Evolutionary conservation across 2,329 filamentous ascomycete genomes (phyloP), one percentile per base, ranked within the genome.

Genomic region (Sarocladium kiliense): DNA sequence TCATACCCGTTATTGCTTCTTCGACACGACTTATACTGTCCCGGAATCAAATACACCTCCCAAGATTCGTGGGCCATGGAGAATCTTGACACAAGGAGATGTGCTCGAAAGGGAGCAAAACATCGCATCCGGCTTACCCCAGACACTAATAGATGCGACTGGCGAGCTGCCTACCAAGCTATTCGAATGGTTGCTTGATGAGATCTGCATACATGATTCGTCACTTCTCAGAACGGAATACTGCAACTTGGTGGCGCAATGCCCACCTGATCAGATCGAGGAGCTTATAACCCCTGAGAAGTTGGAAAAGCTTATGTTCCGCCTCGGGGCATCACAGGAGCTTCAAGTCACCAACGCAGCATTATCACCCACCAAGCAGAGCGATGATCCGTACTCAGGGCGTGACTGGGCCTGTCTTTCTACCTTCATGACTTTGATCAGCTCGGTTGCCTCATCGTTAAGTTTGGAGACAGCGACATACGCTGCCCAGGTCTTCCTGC

Each of bases 141-240:
- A 81, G 55, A 77, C 81, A 44, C 71, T 86, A 14, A 51, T 71
- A 3, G 54, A 47, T 4, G 65, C 65, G 45, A 60, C 56, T 1
- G 61, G 62, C 12, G 60, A 58, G 9, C 65, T 91, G 12, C 82
- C 87, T 0, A 81, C 89, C 57, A 78, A 86, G 55, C 64, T 91
- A 1, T 77, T 89, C 51, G 62, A 78, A 16, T 92, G 88, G 88
- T 72, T 90, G 2, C 64, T 88, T 5, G 71, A 80, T 51, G 78
- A 85, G 69, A 71, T 85, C 21, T 81, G 78, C 55, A 65, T 73
- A 2, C 84, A 88, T 61, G 69, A 72, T 39, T 78, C 79, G 30
- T 71, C 76, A 41, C 74, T 81, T 44, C 66, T 89, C 41, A 77
- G 83, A 51, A 67, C 76, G 55, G 80, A 85, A 57, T 91, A 90